Evolutionary conservation across 1,284 basidiomycete species (phyloP), one percentile per base, ranked within the genome.

Genomic region (Tilletia caries): DNA sequence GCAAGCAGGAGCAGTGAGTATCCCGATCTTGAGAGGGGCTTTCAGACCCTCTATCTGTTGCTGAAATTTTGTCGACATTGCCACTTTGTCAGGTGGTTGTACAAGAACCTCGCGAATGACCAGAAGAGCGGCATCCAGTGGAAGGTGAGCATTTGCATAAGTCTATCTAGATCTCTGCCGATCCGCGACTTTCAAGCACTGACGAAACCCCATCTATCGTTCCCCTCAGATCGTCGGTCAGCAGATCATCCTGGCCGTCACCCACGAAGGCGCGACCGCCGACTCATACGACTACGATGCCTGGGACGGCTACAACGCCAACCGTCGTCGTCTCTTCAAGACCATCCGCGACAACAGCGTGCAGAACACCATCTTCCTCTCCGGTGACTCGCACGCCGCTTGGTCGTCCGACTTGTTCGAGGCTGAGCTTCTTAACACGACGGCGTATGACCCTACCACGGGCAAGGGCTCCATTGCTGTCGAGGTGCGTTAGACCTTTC

Each of bases 301-400:
- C 23, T 90, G 89, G 89, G 88, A 89, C 71, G 89, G 89, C 0
- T 90, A 90, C 79, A 84, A 86, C 12, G 86, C 86, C 20, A 88
- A 89, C 80, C 85, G 89, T 18, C 83, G 85, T 60, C 86, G 88
- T n/a, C 84, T 90, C 65, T 85, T 90, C 20, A 84, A 88, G 69
- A 86, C 88, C 70, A 82, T 90, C 33, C 85, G 86, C 50, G 60
- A 74, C 25, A 76, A 76, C 77, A 84, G 86, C 65, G 89, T 90
- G 70, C 85, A 85, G 82, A 89, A 90, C 71, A 72, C 72, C 20
- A 60, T 78, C 58, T 71, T 77, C 66, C 85, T 90, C 20, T 85
- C 89, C 10, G 89, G 89, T 18, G 89, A 91, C 78, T 87, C 87
- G 64, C 89, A 90, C 76, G 88, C 88, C 13, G 88, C 88, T 76